Evolutionary conservation across 208 protist species (phyloP), one percentile per base, ranked within the genome.

Genomic region (Leishmania martiniquensis): DNA sequence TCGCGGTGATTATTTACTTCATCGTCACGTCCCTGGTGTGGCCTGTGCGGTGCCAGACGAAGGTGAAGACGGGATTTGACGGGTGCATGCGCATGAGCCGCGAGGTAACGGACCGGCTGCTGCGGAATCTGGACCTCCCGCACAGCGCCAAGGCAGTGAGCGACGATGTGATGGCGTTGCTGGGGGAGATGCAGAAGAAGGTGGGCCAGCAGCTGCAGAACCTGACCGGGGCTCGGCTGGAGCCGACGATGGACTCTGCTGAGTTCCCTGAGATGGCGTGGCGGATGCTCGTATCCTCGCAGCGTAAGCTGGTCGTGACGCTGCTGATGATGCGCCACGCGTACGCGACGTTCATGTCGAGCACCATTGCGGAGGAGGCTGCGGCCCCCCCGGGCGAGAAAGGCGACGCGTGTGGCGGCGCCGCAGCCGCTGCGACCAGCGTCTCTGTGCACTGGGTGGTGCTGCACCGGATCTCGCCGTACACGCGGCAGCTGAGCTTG

Each of bases 1-100:
- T 97, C 68, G 89, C 93, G 65, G 93, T 97, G 76, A 82, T 95
- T 60, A 88, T 95, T 51, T 97, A 97, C 83, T 97, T 97, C 70
- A 84, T 89, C 52, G 86, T 97, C 79, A 88, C 90, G 17, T 93
- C 83, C 45, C 52, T 93, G 7, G 62, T 97, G n/a, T 97, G 93
- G 91, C 93, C 93, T 22, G 93, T 95, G 85, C 87, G 91, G 69
- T 89, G 89, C 3, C 79, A 80, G 9, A 87, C 76, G 42, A 94
- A 95, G 82, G 83, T 97, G 74, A 84, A 88, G 65, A 84, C 92
- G 54, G 86, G 88, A 0, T 89, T 97, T 62, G 90, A 97, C 75
- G 71, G 87, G 9, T 90, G 82, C 25, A 71, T 97, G 44, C 88
- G 93, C 70, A 93, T 88, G 72, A 89, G 87, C 22, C 89, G 93